Evolutionary conservation across 2,329 filamentous ascomycete genomes (phyloP).

Genomic region (Aspergillus neoniger): DNA sequence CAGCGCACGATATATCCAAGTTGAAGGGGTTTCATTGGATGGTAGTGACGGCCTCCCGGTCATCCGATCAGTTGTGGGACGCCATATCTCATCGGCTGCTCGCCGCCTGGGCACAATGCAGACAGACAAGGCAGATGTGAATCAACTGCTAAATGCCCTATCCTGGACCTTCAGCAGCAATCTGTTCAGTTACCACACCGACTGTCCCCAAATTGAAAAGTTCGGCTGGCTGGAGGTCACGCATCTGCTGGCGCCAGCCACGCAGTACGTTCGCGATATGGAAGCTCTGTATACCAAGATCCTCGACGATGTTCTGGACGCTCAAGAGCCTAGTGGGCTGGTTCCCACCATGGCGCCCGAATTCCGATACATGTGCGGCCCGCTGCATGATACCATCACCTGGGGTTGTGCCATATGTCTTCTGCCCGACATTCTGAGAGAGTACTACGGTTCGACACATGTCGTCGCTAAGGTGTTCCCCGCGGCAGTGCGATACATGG

Average conservation of each 20-base stretch:
- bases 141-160: conserved; percentile 38
- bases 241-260: conserved; percentile 48
- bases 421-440: conserved; percentile 23
- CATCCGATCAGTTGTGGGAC: conserved; percentile 22
- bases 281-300: conserved; percentile 52
- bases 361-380: conserved; percentile 53
- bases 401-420: conserved; percentile 29
- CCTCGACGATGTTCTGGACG: conserved; percentile 50
- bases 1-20: conserved; percentile 27
- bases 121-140: conserved; percentile 27
- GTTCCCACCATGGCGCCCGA: conserved; percentile 53
- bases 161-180: conserved; percentile 50
- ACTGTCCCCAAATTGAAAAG: conserved; percentile 52
- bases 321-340: conserved; percentile 48
- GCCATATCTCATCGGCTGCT: conserved; percentile 26
- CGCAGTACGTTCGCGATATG: conserved; percentile 51
- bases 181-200: conserved; percentile 52
- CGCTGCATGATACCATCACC: conserved; percentile 47
- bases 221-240: conserved; percentile 54
- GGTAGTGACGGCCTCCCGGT: conserved; percentile 14
- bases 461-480: conserved; percentile 23
- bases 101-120: conserved; percentile 23
- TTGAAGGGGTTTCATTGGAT: conserved; percentile 23
- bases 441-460: conserved; percentile 26
- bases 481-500: conserved; percentile 27